These are phyloP conservation scores for Gossypium schwendimanii DNA, from an alignment of 441 rosid genomes.

Conservation along the genomic window DNA sequence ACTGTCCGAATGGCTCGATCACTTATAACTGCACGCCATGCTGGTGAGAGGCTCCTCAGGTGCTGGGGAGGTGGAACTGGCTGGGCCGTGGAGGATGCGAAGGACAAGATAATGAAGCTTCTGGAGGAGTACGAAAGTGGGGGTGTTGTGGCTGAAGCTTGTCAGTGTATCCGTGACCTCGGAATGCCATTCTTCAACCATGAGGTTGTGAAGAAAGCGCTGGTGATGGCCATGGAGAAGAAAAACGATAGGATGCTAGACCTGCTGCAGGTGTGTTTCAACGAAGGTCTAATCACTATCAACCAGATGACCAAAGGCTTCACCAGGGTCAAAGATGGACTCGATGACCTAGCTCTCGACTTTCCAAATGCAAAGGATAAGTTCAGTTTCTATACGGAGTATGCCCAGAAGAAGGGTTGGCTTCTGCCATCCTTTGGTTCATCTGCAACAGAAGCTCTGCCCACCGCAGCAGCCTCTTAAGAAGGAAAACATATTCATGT, in stretches of 20 bases:
- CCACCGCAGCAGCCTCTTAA: conserved; percentile 28
- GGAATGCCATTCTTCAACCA: conserved; percentile 98
- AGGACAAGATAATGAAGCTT: conserved; percentile 87
- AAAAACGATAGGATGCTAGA: conserved; percentile 81
- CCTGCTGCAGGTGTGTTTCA: conserved; percentile 73
- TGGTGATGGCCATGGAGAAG: conserved; percentile 99
- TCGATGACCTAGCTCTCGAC: conserved; percentile 91
- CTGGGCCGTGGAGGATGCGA: conserved; percentile 98
- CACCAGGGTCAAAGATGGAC: conserved; percentile 75
- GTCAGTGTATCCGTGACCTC: conserved; percentile 93
- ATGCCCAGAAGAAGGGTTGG: conserved; percentile 82
- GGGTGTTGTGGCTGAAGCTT: conserved; percentile 87
- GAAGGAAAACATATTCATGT: conserved; percentile 4
- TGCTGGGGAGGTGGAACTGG: conserved; percentile 99
- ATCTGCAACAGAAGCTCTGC: conserved; percentile 15
- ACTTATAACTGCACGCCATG: conserved; percentile 80
- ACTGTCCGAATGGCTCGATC: conserved; percentile 75
- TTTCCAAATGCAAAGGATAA: conserved; percentile 91
- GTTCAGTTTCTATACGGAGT: conserved; percentile 51
- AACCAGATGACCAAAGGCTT: conserved; percentile 95
- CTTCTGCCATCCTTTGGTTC: conserved; percentile 48
- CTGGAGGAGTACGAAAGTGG: conserved; percentile 89
- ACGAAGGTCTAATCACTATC: conserved; percentile 85
- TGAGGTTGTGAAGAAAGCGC: conserved; percentile 96
- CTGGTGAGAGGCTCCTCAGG: conserved; percentile 93